Percentiles rank a stretch among this genome's conserved stretches.
phyloP scores from a whole-genome alignment of 1,284 basidiomycete genomes.

The Neotropicomus parvogracilis region DNA sequence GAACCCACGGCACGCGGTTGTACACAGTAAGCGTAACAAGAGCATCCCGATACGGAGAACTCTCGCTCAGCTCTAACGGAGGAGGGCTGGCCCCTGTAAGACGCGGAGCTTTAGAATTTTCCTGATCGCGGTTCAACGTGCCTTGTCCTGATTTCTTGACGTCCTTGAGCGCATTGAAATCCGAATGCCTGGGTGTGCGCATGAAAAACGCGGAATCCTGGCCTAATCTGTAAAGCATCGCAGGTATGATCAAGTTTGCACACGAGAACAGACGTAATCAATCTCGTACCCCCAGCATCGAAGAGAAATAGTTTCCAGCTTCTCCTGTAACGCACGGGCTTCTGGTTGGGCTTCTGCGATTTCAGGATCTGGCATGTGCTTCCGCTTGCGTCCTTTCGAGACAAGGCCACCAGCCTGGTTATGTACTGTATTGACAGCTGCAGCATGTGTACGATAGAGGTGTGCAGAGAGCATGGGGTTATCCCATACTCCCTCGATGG shows the following conservation, averaged over 20 bases:
- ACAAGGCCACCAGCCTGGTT: constrained; percentile 38
- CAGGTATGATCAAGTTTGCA: background rate
- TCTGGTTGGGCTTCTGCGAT: constrained; percentile 36
- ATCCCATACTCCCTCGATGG: constrained; percentile 47
- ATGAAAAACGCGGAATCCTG: constrained; percentile 57
- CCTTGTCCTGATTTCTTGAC: constrained; percentile 32
- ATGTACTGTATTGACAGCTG: constrained; percentile 44
- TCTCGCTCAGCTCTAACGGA: background rate
- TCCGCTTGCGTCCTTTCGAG: constrained; percentile 44
- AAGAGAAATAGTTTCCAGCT: constrained; percentile 48
- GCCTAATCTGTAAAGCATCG: constrained; percentile 42
- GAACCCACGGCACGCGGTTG: constrained; percentile 58
- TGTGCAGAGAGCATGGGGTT: constrained; percentile 57
- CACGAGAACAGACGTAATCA: background rate
- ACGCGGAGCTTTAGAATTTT: background rate
- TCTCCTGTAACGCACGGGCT: constrained; percentile 44
- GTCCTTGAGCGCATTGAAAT: constrained; percentile 55
- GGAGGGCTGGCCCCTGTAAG: background rate
- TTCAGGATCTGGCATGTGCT: constrained; percentile 36
- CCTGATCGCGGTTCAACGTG: constrained; percentile 18
- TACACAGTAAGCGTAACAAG: constrained; percentile 59
- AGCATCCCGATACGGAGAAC: constrained; percentile 36
- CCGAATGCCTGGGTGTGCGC: constrained; percentile 58
- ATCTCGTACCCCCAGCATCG: constrained; percentile 54
- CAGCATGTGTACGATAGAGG: constrained; percentile 52